Evolutionary conservation across 176 grass and related monocot genomes (phyloP).

Genomic region (Phoenix dactylifera): DNA sequence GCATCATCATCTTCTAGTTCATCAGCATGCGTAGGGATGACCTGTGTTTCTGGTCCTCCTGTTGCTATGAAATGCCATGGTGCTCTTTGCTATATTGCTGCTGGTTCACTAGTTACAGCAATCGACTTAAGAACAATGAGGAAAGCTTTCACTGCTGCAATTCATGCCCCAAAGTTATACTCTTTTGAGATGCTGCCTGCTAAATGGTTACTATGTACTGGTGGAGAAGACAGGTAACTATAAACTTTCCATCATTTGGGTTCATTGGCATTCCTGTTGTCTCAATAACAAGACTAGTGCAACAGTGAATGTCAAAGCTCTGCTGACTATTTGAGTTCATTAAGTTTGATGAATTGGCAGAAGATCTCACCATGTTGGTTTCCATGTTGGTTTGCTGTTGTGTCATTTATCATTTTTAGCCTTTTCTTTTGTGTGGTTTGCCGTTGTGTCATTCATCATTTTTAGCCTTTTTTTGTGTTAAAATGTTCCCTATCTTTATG

Average conservation of each 20-base stretch:
- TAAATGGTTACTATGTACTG: conserved; percentile 72
- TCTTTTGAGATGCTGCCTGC: conserved; percentile 78
- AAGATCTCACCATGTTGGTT: too few species aligned
- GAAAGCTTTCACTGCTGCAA: conserved; percentile 51
- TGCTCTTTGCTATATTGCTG: conserved; percentile 61
- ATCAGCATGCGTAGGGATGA: conserved; percentile 65
- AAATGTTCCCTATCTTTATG: too few species aligned
- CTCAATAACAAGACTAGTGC: too few species aligned
- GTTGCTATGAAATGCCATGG: conserved; percentile 58
- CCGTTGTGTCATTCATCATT: too few species aligned
- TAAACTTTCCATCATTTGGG: not conserved
- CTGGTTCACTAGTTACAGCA: conserved; percentile 44
- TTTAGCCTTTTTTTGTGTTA: too few species aligned
- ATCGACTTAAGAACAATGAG: conserved; percentile 82
- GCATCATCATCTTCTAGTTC: conserved; percentile 38
- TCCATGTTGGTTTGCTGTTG: too few species aligned
- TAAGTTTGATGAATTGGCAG: too few species aligned
- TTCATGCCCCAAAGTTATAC: conserved; percentile 38
- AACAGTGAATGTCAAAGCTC: too few species aligned
- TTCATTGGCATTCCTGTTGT: too few species aligned
- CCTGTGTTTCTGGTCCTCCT: conserved; percentile 37
- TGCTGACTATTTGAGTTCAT: too few species aligned
- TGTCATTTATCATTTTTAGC: too few species aligned
- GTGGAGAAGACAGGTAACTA: conserved; percentile 66
- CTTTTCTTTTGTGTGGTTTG: too few species aligned